Conservation (phyloP, 2,329 filamentous ascomycete genomes). For the Alternaria solani region DNA sequence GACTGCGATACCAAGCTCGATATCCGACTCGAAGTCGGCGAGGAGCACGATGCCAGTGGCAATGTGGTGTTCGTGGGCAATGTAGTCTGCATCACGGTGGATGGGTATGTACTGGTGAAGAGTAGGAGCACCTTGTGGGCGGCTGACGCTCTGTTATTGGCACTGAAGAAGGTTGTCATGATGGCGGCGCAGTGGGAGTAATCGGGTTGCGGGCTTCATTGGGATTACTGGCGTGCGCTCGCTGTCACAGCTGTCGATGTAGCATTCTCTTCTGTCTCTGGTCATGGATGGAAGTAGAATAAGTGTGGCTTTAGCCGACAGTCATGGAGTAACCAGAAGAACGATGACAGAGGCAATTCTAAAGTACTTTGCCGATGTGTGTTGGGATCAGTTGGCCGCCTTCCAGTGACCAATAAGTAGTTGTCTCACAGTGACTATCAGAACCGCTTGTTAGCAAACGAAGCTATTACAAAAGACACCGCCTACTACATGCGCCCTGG, state of each 20-base stretch:
- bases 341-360: neutral
- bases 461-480: neutral
- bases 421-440: no score
- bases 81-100: neutral
- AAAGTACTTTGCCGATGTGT: neutral
- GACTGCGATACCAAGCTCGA: neutral
- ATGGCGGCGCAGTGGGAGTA: neutral
- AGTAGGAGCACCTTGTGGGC: neutral
- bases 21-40: neutral
- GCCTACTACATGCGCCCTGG: neutral
- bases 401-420: neutral
- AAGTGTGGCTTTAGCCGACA: neutral
- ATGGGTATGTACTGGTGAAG: neutral
- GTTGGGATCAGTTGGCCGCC: neutral
- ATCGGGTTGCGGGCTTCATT: neutral
- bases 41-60: neutral
- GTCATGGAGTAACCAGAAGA: neutral
- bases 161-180: neutral
- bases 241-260: neutral
- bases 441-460: neutral
- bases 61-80: neutral
- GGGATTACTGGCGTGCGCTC: fast-evolving
- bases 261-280: neutral
- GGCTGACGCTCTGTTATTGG: neutral
- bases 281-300: neutral